These are phyloP conservation scores for Hyaloperonospora brassicae DNA, from an alignment of 352 stramenopile genomes.

Conservation along the genomic window DNA sequence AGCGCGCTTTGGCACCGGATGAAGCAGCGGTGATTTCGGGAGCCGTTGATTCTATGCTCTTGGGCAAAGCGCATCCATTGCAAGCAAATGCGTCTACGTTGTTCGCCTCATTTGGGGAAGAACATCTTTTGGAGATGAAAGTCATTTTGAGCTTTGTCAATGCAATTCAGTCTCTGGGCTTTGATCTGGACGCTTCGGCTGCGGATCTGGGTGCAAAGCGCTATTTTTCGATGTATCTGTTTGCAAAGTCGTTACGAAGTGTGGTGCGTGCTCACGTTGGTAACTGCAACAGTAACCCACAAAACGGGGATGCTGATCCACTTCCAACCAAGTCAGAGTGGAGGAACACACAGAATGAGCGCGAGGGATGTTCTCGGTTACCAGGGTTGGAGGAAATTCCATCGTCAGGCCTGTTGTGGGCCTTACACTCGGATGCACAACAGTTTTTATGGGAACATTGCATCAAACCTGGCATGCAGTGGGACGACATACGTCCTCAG, in stretches of 20 bases:
- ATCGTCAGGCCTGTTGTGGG: slow-evolving; percentile 70
- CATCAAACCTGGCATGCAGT: slow-evolving; percentile 47
- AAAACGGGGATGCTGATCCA: slow-evolving; percentile 17
- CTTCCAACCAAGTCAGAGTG: slow-evolving; percentile 13
- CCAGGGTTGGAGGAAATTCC: slow-evolving; percentile 43
- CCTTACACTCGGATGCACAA: slow-evolving; percentile 77
- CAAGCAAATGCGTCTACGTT: slow-evolving; percentile 43
- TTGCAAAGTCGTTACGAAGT: slow-evolving; percentile 47
- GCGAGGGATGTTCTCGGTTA: slow-evolving; percentile 8
- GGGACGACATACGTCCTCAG: slow-evolving; percentile 50
- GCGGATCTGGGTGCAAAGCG: slow-evolving; percentile 70
- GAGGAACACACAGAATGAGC: slow-evolving; percentile 20
- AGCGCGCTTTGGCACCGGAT: slow-evolving; percentile 12
- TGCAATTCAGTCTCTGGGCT: slow-evolving; percentile 59
- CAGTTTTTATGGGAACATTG: slow-evolving; percentile 68
- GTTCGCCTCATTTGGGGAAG: slow-evolving; percentile 54
- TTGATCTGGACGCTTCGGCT: slow-evolving; percentile 69
- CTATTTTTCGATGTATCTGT: slow-evolving; percentile 65
- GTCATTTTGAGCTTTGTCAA: slow-evolving; percentile 59
- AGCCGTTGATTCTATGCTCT: slow-evolving; percentile 30
- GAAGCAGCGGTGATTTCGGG: slow-evolving; percentile 27
- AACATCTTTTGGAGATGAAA: slow-evolving; percentile 70
- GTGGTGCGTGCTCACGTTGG: slow-evolving; percentile 25
- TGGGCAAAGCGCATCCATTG: slow-evolving; percentile 14
- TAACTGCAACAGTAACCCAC: slow-evolving; percentile 11